These are phyloP conservation scores for Ogataea ramenticola DNA, from an alignment of 805 yeast species.

Conservation along the genomic window DNA sequence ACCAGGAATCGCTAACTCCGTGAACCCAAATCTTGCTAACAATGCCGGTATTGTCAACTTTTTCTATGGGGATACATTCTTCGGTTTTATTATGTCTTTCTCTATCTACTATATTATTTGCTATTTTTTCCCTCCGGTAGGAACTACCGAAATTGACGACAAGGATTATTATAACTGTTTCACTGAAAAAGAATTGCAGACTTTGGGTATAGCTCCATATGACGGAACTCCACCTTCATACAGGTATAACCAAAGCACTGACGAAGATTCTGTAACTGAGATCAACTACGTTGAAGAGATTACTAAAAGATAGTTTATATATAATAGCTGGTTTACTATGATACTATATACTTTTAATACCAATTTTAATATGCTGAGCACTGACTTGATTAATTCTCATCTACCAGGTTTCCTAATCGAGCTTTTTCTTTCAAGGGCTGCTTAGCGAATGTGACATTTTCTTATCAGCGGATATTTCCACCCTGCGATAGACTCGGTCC, in stretches of 20 bases:
- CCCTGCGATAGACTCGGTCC: too few species aligned
- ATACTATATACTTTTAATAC: too few species aligned
- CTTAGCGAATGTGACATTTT: too few species aligned
- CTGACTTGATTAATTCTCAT: too few species aligned
- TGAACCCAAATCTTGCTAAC: constrained; percentile 10
- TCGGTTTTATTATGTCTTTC: constrained; percentile 34
- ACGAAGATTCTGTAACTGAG: neutral
- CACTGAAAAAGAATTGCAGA: constrained; percentile 24
- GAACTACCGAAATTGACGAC: constrained; percentile 25
- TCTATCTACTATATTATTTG: constrained; percentile 27
- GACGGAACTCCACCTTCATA: neutral
- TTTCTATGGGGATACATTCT: constrained; percentile 36
- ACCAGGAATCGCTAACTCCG: constrained; percentile 38
- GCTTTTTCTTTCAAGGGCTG: too few species aligned
- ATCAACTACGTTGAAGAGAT: neutral
- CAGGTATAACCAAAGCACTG: neutral
- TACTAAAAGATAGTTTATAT: neutral
- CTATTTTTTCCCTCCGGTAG: constrained; percentile 27
- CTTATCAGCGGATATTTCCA: too few species aligned
- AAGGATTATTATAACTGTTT: constrained; percentile 24
- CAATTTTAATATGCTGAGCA: too few species aligned
- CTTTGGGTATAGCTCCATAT: constrained; percentile 21
- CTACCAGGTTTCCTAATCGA: too few species aligned
- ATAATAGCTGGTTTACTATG: too few species aligned
- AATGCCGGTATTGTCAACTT: constrained; percentile 33